Evolutionary conservation across 2,329 filamentous ascomycete genomes (phyloP).

Genomic region (Paecilomyces fulvus): DNA sequence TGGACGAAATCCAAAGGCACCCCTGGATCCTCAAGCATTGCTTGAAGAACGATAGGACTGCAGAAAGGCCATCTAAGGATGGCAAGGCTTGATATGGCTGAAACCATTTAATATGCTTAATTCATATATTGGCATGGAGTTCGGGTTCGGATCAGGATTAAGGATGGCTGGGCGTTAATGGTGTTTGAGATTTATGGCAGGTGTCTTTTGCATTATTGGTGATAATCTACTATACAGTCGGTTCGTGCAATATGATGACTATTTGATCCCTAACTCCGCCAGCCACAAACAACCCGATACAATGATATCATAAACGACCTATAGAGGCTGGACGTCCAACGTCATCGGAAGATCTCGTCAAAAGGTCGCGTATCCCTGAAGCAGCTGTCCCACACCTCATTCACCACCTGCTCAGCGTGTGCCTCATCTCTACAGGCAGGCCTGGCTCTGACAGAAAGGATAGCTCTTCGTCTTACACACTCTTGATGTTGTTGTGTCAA

Average conservation of each 20-base stretch:
- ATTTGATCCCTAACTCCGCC: neutral
- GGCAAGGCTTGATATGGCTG: slow-evolving; percentile 18
- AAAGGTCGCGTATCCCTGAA: slow-evolving; percentile 91
- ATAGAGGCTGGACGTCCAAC: slow-evolving; percentile 4
- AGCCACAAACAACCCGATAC: neutral
- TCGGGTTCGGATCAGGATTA: neutral
- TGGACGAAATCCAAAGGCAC: slow-evolving; percentile 81
- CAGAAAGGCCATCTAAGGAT: slow-evolving; percentile 36
- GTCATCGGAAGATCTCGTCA: slow-evolving; percentile 79
- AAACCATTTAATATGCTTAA: slow-evolving; percentile 14
- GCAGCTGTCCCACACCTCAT: slow-evolving; percentile 98
- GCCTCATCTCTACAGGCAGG: slow-evolving; percentile 76
- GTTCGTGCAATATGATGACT: neutral
- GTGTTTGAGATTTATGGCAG: neutral
- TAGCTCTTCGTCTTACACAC: slow-evolving; percentile 76
- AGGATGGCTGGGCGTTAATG: neutral
- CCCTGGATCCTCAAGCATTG: slow-evolving; percentile 98
- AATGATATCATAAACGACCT: neutral
- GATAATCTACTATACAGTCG: neutral
- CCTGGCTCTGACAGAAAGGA: slow-evolving; percentile 67
- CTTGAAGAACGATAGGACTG: slow-evolving; percentile 44
- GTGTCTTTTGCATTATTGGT: neutral
- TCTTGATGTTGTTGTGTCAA: slow-evolving; percentile 89
- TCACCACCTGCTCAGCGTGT: slow-evolving; percentile 79
- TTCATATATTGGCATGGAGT: slow-evolving; percentile 7